A percentile compares a stretch with the other conserved stretches of the same genome.
Evolutionary conservation across 495 filamentous ascomycete species (phyloP).

Genomic region (Xylaria telfairii): DNA sequence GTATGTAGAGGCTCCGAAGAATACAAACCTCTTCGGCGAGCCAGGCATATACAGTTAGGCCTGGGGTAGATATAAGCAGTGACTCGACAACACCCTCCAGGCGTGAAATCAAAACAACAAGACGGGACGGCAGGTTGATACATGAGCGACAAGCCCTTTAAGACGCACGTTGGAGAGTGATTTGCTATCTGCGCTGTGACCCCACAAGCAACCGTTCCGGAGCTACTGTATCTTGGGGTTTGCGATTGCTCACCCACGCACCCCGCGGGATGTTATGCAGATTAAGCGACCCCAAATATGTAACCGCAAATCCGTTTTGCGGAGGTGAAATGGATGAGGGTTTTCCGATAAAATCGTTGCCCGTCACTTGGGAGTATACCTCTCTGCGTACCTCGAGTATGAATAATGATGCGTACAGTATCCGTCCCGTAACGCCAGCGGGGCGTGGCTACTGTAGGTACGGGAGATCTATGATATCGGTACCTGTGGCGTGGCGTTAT

Average conservation of each 20-base stretch:
- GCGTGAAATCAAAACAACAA: not conserved
- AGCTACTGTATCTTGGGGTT: slow-evolving; percentile 2
- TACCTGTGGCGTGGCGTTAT: not conserved
- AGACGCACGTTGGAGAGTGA: not conserved
- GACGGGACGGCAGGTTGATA: not conserved
- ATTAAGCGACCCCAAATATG: slow-evolving; percentile 19
- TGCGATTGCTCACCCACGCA: slow-evolving; percentile 14
- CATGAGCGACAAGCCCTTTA: not conserved
- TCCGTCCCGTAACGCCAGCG: not conserved
- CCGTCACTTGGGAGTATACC: not conserved
- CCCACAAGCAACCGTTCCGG: slow-evolving; percentile 6
- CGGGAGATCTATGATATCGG: not conserved
- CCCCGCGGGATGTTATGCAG: slow-evolving; percentile 26
- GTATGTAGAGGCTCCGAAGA: not conserved
- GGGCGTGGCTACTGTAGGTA: too few species aligned
- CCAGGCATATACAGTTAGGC: not conserved
- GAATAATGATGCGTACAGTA: not conserved
- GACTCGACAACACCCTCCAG: not conserved
- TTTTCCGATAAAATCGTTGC: not conserved
- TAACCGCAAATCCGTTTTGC: slow-evolving; percentile 4
- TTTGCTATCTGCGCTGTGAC: not conserved
- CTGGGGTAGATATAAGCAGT: not conserved
- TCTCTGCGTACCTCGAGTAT: too few species aligned
- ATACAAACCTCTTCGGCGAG: not conserved
- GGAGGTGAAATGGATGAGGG: not conserved